A percentile compares a stretch with the other conserved stretches of the same genome.
phyloP scores from a whole-genome alignment of 2,329 filamentous ascomycete genomes.

The Penicillium sp. region DNA sequence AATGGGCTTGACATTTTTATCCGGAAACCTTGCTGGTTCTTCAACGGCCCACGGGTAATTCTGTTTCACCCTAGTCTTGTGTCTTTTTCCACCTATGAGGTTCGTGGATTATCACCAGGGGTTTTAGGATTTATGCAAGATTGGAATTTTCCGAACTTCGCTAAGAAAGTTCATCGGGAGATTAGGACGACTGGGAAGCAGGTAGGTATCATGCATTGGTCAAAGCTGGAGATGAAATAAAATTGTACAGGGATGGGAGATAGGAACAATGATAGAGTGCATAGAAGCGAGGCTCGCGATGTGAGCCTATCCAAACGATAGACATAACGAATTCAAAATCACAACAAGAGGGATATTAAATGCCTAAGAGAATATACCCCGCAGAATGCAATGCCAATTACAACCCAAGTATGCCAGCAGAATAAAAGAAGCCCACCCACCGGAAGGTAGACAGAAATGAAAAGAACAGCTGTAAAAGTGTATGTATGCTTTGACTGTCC shows the following conservation, averaged over 20 bases:
- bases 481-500: slow-evolving; percentile 29
- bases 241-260: slow-evolving; percentile 11
- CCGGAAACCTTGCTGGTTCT: background rate
- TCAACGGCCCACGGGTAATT: background rate
- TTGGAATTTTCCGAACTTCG: slow-evolving; percentile 3
- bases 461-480: slow-evolving; percentile 6
- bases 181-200: background rate
- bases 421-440: slow-evolving; percentile 3
- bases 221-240: background rate
- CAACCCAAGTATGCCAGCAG: slow-evolving; percentile 21
- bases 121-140: slow-evolving; percentile 1
- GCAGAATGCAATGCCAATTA: slow-evolving; percentile 33
- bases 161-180: background rate
- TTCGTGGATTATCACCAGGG: background rate
- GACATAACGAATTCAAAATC: background rate
- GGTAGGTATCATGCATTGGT: background rate
- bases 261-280: background rate
- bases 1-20: background rate
- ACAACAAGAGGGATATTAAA: slow-evolving; percentile 21
- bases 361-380: slow-evolving; percentile 24
- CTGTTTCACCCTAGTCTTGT: background rate
- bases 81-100: slow-evolving; percentile 27
- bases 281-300: background rate
- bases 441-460: slow-evolving; percentile 3
- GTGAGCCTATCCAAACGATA: slow-evolving; percentile 4